Evolutionary conservation across 192 early-diverging fungal genomes (phyloP).

Genomic region (Coemansia sp.): DNA sequence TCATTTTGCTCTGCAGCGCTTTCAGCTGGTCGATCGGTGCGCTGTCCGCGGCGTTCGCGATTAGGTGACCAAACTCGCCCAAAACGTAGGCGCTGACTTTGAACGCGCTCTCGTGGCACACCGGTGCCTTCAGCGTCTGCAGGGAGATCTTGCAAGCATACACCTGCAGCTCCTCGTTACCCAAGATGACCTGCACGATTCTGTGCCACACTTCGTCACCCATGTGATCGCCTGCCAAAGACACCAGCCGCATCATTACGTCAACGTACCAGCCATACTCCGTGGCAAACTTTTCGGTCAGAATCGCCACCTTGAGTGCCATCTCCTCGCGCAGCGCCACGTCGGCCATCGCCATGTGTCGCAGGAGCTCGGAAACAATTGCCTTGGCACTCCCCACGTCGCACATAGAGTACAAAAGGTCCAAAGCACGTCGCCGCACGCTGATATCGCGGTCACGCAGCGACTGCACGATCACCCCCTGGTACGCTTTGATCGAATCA

Average conservation of each 20-base stretch:
- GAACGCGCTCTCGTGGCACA: conserved; percentile 93
- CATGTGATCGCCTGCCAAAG: conserved; percentile 92
- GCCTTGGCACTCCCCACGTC: conserved; percentile 78
- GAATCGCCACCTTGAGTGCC: conserved; percentile 98
- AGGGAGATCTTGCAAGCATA: conserved; percentile 87
- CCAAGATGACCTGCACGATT: conserved; percentile 94
- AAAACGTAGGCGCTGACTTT: conserved; percentile 96
- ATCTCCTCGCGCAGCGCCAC: conserved; percentile 92
- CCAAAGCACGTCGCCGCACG: conserved; percentile 90
- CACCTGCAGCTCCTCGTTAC: conserved; percentile 92
- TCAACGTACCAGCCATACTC: conserved; percentile 99
- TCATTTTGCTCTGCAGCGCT: conserved; percentile 89
- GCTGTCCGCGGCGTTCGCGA: conserved; percentile 81
- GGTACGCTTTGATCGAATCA: conserved; percentile 76
- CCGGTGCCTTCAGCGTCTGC: conserved; percentile 78
- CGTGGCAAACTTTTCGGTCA: conserved; percentile 96
- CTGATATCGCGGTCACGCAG: conserved; percentile 97
- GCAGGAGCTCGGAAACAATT: conserved; percentile 89
- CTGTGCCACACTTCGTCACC: conserved; percentile 98
- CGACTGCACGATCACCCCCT: conserved; percentile 86
- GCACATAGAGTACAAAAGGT: conserved; percentile 97
- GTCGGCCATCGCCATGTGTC: conserved; percentile 87
- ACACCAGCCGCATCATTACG: conserved; percentile 93
- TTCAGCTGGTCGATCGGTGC: conserved; percentile 94
- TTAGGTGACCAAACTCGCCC: conserved; percentile 97